phyloP scores from a whole-genome alignment of 140 eudicot species.

The Bidens hawaiensis region DNA sequence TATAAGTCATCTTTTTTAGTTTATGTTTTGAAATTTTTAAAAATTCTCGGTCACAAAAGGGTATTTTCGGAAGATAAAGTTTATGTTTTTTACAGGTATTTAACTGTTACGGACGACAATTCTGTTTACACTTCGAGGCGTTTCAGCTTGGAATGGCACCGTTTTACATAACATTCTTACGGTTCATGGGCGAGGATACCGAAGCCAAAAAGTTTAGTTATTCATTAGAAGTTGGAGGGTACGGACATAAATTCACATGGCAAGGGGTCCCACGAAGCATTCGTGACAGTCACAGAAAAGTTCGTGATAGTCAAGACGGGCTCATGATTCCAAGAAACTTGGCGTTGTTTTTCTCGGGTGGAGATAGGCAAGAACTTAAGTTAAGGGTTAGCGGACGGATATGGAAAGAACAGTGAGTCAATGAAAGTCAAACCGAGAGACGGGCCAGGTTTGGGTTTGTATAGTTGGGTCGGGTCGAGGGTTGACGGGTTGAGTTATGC shows the following conservation, averaged over 20 bases:
- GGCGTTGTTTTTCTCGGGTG: conserved; percentile 73
- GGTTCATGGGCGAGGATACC: conserved; percentile 71
- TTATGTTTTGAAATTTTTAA: too few relatives aligned
- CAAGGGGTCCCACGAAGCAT: conserved; percentile 76
- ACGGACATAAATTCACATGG: conserved; percentile 66
- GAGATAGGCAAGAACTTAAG: conserved; percentile 61
- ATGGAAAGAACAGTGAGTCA: conserved; percentile 49
- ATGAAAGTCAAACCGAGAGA: not conserved
- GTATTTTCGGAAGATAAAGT: not conserved
- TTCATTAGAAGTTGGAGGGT: conserved; percentile 64
- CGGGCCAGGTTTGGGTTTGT: conserved; percentile 7
- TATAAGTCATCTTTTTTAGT: not conserved
- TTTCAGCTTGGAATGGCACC: conserved; percentile 67
- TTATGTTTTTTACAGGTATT: conserved; percentile 38
- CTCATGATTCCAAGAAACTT: conserved; percentile 57
- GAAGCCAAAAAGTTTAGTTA: conserved; percentile 62
- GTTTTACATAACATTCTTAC: conserved; percentile 63
- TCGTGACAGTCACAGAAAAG: conserved; percentile 59
- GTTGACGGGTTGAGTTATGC: not conserved
- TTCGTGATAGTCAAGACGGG: conserved; percentile 74
- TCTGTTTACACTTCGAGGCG: conserved; percentile 78
- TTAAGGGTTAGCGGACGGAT: conserved; percentile 64
- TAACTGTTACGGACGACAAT: conserved; percentile 59
- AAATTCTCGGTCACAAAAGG: not conserved
- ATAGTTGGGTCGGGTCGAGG: conserved; percentile 13